Conservation (phyloP, 2,329 filamentous ascomycete genomes). For the Calonectria ilicicola region DNA sequence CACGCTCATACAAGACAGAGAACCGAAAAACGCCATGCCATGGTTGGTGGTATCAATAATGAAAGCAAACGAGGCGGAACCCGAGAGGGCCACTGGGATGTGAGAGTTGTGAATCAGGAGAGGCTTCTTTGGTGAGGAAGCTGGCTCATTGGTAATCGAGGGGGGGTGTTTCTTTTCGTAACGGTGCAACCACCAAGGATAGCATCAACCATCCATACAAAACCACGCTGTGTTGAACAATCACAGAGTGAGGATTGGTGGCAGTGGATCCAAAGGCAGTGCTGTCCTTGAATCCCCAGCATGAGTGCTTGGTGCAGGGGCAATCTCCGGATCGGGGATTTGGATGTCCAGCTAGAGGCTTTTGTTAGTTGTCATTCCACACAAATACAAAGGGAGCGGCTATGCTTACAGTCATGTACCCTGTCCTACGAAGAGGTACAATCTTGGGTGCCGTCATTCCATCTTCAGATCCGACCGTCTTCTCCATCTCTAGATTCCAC, state of each 20-base stretch:
- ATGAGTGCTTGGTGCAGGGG: conserved; percentile 60
- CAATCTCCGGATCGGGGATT: conserved; percentile 82
- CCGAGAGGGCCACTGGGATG: neutral
- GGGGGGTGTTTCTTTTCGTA: conserved; percentile 31
- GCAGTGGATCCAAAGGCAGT: conserved; percentile 48
- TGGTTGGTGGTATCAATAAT: conserved; percentile 45
- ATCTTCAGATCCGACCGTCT: conserved; percentile 63
- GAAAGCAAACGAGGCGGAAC: conserved; percentile 18
- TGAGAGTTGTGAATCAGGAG: conserved; percentile 33
- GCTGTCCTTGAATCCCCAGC: conserved; percentile 52
- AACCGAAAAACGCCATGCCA: conserved; percentile 43
- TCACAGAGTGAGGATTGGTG: conserved; percentile 38
- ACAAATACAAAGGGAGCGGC: neutral
- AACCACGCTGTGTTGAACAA: conserved; percentile 14
- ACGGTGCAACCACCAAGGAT: conserved; percentile 24
- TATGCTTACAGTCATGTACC: conserved; percentile 85
- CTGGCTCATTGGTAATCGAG: conserved; percentile 40
- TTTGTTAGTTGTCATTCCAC: conserved; percentile 21
- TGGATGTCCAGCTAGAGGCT: conserved; percentile 77
- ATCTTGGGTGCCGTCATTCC: conserved; percentile 73
- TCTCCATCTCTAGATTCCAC: conserved; percentile 84
- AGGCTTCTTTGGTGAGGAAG: conserved; percentile 39
- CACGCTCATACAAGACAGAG: conserved; percentile 24
- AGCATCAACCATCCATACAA: conserved; percentile 17
- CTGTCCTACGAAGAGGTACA: conserved; percentile 83